Conservation (phyloP, 1,284 basidiomycete genomes). For the Lignosus rhinocerotis region DNA sequence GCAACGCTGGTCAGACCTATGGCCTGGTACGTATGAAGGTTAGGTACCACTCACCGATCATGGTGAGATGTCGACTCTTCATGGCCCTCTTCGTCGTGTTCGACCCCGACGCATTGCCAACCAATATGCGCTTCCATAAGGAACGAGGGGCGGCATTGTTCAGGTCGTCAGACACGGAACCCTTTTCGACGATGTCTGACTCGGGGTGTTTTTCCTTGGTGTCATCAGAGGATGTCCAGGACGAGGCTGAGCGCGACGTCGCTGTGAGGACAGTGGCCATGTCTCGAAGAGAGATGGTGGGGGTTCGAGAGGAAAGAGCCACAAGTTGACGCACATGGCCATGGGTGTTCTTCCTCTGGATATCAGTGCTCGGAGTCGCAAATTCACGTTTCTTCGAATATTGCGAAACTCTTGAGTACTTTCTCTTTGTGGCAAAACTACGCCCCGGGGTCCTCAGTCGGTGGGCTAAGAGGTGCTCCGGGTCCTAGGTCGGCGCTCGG, state of each 20-base stretch:
- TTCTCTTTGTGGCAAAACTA: not conserved
- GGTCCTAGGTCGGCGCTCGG: not conserved
- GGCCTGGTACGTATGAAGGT: not conserved
- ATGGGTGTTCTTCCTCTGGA: not conserved
- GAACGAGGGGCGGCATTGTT: not conserved
- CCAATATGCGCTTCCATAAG: slow-evolving; percentile 29
- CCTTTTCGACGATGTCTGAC: slow-evolving; percentile 14
- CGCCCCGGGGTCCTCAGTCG: not conserved
- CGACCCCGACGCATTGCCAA: slow-evolving; percentile 22
- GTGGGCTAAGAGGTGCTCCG: not conserved
- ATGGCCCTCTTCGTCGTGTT: slow-evolving; percentile 40
- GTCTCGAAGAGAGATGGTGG: too few species aligned
- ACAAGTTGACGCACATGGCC: not conserved
- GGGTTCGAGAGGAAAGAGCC: too few species aligned
- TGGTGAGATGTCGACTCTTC: slow-evolving; percentile 43
- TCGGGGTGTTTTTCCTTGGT: slow-evolving; percentile 10
- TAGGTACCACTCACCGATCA: slow-evolving; percentile 37
- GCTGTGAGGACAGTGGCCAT: too few species aligned
- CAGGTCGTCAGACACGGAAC: not conserved
- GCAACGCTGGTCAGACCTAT: too few species aligned
- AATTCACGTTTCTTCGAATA: not conserved
- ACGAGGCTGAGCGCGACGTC: not conserved
- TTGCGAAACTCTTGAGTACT: not conserved
- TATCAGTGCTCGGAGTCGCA: not conserved
- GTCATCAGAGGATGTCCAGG: slow-evolving; percentile 15